Base-by-base conservation (phyloP, 768 basidiomycete genomes). In the Dacryopinax spathularia region DNA sequence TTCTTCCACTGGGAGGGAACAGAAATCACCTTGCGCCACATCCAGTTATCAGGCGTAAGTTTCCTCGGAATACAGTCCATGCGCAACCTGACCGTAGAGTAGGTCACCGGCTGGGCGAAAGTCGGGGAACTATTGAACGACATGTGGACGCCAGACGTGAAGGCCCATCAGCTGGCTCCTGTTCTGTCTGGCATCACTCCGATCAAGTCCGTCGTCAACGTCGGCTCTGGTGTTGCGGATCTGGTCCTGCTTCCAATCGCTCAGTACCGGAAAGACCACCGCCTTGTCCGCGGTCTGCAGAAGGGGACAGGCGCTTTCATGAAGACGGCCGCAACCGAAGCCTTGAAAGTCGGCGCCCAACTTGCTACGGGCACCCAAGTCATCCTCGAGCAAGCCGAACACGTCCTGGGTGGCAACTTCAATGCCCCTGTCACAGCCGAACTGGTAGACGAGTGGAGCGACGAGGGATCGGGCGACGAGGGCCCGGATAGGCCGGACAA, bases 1-100 rank as follows among this genome's bases (percentile, higher is more conserved):
- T 98, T 99, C 74, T 99, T 99, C 86, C 94, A 98, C 75, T 99
- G 98, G 68, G 96, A 98, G 69, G 94, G 91, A 0, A 89, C 95
- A 2, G 96, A 97, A 74, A 98, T 99, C 92, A 96, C 93, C 0
- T 74, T 99, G 61, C 81, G 96, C 63, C 93, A 96, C 70, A 87
- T 98, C 66, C 91, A 90, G 18, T 73, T 98, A 33, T 84, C 87
- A 65, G 96, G 96, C 33, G 94, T 97, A 72, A 71, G 91, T 79
- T 36, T 64, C 39, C 61, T 9, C 63, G 29, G 62, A 64, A 37
- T 27, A 22, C 4, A 0, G 34, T 12, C 29, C 56, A 13, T 18
- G 22, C 5, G 36, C 63, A 25, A 62, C 48, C 34, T n/a, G 25
- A 36, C 25, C 33, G 20, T 41, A 3, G 7, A 13, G 22, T 69